Percentiles rank a stretch among this genome's conserved stretches.
These are phyloP conservation scores for Cladosporium sp. DNA, from an alignment of 2,329 filamentous ascomycete genomes.

Conservation along the genomic window DNA sequence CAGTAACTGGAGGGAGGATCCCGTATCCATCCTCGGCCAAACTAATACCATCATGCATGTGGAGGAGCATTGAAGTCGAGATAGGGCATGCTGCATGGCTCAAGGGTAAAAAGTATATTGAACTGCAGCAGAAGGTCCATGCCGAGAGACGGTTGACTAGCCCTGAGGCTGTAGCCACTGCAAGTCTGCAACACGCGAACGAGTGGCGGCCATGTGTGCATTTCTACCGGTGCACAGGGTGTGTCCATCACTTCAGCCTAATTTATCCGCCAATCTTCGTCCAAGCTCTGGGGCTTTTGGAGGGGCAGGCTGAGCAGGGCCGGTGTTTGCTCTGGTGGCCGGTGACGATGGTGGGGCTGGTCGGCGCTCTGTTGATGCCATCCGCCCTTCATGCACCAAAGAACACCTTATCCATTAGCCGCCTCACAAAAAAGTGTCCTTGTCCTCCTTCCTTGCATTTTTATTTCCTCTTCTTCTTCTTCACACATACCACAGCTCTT, in stretches of 20 bases:
- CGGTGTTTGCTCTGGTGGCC: background rate
- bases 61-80: no score
- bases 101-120: no score
- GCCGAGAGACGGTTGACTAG: no score
- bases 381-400: conserved; percentile 1
- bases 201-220: background rate
- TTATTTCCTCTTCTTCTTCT: background rate
- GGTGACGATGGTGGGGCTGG: conserved; percentile 13
- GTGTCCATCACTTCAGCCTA: conserved; percentile 5
- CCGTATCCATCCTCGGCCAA: no score
- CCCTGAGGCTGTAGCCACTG: no score
- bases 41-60: no score
- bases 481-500: background rate
- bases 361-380: conserved; percentile 3
- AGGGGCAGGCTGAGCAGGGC: background rate
- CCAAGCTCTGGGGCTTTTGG: background rate
- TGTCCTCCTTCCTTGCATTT: background rate
- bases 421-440: conserved; percentile 4
- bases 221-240: background rate
- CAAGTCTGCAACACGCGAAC: no score
- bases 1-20: no score
- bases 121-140: no score
- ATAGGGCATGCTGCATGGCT: no score
- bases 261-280: conserved; percentile 4
- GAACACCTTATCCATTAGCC: conserved; percentile 10